These are phyloP conservation scores for Diplodia sapinea DNA, from an alignment of 2,329 filamentous ascomycete genomes.

Conservation along the genomic window DNA sequence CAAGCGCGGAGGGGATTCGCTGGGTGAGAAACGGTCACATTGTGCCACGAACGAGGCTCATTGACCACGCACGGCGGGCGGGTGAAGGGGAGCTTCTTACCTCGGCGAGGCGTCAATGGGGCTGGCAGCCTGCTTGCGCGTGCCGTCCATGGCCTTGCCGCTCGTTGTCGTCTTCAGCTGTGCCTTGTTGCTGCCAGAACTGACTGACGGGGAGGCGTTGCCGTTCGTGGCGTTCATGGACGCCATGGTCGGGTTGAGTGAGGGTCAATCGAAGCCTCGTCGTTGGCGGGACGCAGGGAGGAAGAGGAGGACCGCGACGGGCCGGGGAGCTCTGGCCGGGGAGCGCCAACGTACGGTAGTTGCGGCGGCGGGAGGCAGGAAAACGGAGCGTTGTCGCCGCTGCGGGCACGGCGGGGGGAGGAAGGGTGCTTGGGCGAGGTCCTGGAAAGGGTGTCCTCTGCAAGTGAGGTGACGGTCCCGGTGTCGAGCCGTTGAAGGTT, in stretches of 20 bases:
- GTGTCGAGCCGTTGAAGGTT: conserved; percentile 26
- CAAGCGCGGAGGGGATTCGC: conserved; percentile 28
- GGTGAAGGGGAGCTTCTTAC: conserved; percentile 49
- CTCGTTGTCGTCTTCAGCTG: conserved; percentile 58
- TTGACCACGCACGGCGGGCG: conserved; percentile 9
- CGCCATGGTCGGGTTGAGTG: conserved; percentile 22
- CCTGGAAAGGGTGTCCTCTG: conserved; percentile 26
- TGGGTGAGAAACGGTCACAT: conserved; percentile 21
- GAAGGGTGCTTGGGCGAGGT: conserved; percentile 22
- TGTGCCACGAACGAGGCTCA: conserved; percentile 30
- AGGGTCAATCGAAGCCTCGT: conserved; percentile 30
- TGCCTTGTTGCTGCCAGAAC: conserved; percentile 48
- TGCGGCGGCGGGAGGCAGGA: conserved; percentile 24
- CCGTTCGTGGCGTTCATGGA: conserved; percentile 35
- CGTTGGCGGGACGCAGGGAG: conserved; percentile 34
- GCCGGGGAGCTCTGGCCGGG: conserved; percentile 30
- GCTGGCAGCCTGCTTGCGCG: conserved; percentile 62
- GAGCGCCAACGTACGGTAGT: conserved; percentile 28
- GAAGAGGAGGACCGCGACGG: conserved; percentile 28
- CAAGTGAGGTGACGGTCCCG: conserved; percentile 24
- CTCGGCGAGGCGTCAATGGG: conserved; percentile 61
- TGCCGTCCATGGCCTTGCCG: conserved; percentile 58
- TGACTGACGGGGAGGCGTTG: conserved; percentile 46
- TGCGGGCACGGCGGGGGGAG: conserved; percentile 17
- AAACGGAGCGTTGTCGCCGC: conserved; percentile 19